A percentile compares a stretch with the other conserved stretches of the same genome.
These are phyloP conservation scores for Penicillium taxi DNA, from an alignment of 495 filamentous ascomycete genomes.

Conservation along the genomic window DNA sequence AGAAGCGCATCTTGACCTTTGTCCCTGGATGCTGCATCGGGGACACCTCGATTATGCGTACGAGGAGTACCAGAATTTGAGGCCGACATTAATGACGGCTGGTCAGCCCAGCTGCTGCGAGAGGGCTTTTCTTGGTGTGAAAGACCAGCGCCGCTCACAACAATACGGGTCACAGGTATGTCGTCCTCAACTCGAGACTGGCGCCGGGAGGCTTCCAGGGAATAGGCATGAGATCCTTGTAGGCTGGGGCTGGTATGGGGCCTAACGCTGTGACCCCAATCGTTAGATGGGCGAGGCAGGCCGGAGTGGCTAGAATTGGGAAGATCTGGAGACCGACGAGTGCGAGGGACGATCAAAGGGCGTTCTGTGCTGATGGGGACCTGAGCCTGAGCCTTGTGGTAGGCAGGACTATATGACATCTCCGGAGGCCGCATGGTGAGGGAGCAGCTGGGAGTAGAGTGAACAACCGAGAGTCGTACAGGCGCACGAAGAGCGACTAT, in stretches of 20 bases:
- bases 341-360: constrained; percentile 14
- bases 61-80: constrained; percentile 26
- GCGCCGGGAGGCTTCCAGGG: constrained; percentile 13
- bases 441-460: constrained; percentile 5
- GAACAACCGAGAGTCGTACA: constrained; percentile 27
- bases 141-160: constrained; percentile 23
- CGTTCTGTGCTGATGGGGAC: constrained; percentile 19
- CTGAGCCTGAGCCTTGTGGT: constrained; percentile 30
- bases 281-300: constrained; percentile 10
- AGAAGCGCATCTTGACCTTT: constrained; percentile 31
- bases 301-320: constrained; percentile 7
- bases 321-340: constrained; percentile 17
- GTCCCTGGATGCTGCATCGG: constrained; percentile 18
- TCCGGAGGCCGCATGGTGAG: constrained; percentile 32
- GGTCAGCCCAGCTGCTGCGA: constrained; percentile 32
- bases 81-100: constrained; percentile 35
- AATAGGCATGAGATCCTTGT: constrained; percentile 12
- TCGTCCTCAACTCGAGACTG: constrained; percentile 15
- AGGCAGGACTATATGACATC: constrained; percentile 38
- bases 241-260: constrained; percentile 13
- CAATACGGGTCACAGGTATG: constrained; percentile 18
- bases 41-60: constrained; percentile 22
- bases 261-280: constrained; percentile 10
- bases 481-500: constrained; percentile 29
- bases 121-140: constrained; percentile 28